A percentile compares a stretch with the other conserved stretches of the same genome.
phyloP scores from a whole-genome alignment of 116 monocot species.

The Trichopus zeylanicus region DNA sequence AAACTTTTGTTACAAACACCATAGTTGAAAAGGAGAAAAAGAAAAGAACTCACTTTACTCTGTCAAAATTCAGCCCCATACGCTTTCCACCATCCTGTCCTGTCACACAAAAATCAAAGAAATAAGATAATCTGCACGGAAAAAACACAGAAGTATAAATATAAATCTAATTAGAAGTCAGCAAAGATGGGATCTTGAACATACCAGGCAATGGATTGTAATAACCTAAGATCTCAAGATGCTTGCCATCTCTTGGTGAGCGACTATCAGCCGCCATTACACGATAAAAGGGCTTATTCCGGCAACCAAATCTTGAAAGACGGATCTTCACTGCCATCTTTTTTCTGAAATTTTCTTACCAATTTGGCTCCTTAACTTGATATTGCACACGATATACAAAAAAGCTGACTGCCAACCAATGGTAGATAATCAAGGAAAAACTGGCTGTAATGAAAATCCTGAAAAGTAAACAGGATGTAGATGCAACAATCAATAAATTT shows the following conservation, averaged over 20 bases:
- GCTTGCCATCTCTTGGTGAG: slow-evolving; percentile 77
- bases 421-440: no score
- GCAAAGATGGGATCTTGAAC: background rate
- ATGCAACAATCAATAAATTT: no score
- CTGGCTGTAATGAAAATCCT: no score
- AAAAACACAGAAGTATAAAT: background rate
- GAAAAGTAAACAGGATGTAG: no score
- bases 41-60: slow-evolving; percentile 41
- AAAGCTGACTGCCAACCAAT: no score
- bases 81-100: slow-evolving; percentile 57
- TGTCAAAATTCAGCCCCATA: slow-evolving; percentile 55
- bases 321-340: slow-evolving; percentile 74
- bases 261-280: slow-evolving; percentile 78
- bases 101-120: slow-evolving; percentile 3
- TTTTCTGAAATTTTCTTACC: background rate
- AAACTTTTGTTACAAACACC: no score
- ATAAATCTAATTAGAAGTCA: background rate
- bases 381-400: no score
- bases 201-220: slow-evolving; percentile 55
- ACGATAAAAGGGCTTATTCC: slow-evolving; percentile 81
- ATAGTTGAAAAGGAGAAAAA: background rate
- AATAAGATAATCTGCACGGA: background rate
- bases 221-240: slow-evolving; percentile 84
- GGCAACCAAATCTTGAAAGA: slow-evolving; percentile 72
- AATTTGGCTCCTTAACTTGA: no score